phyloP scores from a whole-genome alignment of 441 rosid genomes.

The Hura crepitans region DNA sequence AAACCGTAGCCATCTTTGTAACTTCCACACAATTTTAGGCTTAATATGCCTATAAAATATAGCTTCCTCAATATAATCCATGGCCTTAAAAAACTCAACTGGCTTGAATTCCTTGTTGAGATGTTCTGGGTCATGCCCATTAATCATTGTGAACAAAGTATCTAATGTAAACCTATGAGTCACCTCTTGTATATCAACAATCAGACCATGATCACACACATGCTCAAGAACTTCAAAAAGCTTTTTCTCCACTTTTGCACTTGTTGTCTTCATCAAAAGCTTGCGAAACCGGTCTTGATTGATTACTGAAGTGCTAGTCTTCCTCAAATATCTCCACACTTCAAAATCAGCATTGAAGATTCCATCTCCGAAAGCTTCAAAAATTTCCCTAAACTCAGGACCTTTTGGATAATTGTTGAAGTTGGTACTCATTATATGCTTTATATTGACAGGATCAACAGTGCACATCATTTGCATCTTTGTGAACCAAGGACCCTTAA shows the following conservation, averaged over 20 bases:
- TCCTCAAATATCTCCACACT: neutral
- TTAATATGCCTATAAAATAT: constrained; percentile 1
- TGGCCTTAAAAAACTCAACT: neutral
- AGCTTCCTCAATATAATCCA: constrained; percentile 4
- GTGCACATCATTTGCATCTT: neutral
- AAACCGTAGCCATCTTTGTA: neutral
- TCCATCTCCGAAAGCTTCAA: neutral
- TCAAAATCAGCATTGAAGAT: constrained; percentile 12
- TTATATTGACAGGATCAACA: neutral
- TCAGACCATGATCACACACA: neutral
- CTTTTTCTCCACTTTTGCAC: neutral
- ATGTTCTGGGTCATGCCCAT: neutral
- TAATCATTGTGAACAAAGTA: neutral
- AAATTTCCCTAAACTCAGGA: neutral
- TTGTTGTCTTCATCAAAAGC: neutral
- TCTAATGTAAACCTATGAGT: constrained; percentile 1
- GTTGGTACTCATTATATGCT: constrained; percentile 7
- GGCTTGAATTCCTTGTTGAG: neutral
- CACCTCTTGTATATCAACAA: constrained; percentile 2
- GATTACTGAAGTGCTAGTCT: neutral
- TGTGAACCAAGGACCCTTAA: neutral
- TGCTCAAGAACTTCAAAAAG: constrained; percentile 3
- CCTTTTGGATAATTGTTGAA: constrained; percentile 10
- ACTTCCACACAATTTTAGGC: constrained; percentile 4
- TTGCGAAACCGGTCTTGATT: neutral